Percentiles rank a stretch among this genome's conserved stretches.
These are phyloP conservation scores for Citrus trifoliata DNA, from an alignment of 345 rosid genomes.

Conservation along the genomic window DNA sequence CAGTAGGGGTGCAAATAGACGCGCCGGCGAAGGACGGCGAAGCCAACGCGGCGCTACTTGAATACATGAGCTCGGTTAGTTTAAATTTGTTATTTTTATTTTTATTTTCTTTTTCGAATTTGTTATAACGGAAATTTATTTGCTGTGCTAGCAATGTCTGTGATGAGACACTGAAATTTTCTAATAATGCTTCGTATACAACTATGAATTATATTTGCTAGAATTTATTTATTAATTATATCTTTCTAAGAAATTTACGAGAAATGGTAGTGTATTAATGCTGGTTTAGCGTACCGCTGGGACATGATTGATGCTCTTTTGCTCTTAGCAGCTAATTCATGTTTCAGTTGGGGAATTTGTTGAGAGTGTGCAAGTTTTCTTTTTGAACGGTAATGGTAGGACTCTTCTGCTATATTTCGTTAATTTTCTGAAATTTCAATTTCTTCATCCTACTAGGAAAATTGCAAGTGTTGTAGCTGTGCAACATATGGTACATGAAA, in stretches of 20 bases:
- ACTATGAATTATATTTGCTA: not conserved
- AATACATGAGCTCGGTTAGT: slow-evolving; percentile 80
- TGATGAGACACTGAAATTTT: not conserved
- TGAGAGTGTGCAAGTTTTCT: too few species aligned
- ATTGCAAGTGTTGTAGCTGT: not conserved
- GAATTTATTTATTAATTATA: not conserved
- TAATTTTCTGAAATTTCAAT: not conserved
- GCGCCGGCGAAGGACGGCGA: slow-evolving; percentile 95
- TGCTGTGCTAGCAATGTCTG: not conserved
- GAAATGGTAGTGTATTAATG: not conserved
- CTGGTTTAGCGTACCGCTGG: not conserved
- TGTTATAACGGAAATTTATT: not conserved
- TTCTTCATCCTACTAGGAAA: not conserved
- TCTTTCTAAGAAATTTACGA: too few species aligned
- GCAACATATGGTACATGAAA: not conserved
- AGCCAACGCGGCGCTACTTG: slow-evolving; percentile 89
- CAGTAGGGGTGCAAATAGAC: slow-evolving; percentile 83
- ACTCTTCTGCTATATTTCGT: not conserved
- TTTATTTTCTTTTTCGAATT: not conserved
- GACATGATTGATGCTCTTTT: not conserved
- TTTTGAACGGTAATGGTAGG: too few species aligned
- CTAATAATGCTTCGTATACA: not conserved
- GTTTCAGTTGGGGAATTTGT: not conserved
- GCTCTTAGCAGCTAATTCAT: not conserved
- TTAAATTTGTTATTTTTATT: not conserved